Conservation (phyloP, 179 eudicot species). For the Amaranthus tricolor region DNA sequence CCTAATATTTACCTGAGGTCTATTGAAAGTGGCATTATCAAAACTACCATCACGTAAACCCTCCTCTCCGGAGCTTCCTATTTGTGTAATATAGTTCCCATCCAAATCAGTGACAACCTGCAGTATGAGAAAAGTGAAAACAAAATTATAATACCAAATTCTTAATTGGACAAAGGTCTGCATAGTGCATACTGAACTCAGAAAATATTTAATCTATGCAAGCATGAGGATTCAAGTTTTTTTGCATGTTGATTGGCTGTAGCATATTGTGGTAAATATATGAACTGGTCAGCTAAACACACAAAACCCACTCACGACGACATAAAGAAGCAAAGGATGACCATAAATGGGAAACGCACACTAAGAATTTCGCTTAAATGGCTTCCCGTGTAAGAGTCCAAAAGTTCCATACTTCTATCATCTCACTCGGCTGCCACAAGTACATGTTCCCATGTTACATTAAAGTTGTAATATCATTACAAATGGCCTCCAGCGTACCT, state of each 20-base stretch:
- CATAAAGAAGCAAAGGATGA: neutral
- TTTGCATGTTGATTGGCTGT: neutral
- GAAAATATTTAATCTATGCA: neutral
- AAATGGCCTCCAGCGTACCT: neutral
- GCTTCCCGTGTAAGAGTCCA: too few relatives aligned
- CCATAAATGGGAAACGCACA: slow-evolving; percentile 1
- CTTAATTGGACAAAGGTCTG: slow-evolving; percentile 3
- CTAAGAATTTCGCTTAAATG: too few relatives aligned
- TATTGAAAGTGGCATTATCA: slow-evolving; percentile 83
- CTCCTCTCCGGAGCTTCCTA: slow-evolving; percentile 94
- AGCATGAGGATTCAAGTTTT: neutral
- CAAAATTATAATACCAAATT: slow-evolving; percentile 2
- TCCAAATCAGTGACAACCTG: slow-evolving; percentile 95
- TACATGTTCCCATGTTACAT: neutral
- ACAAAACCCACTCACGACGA: neutral
- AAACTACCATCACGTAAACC: slow-evolving; percentile 91
- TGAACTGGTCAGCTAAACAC: neutral
- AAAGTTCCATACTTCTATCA: neutral
- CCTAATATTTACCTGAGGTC: slow-evolving; percentile 64
- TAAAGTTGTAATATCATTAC: neutral
- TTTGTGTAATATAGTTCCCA: slow-evolving; percentile 81
- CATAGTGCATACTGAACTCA: neutral
- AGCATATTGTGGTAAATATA: neutral
- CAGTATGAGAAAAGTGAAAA: slow-evolving; percentile 21
- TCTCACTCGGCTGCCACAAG: neutral